Evolutionary conservation across 1,284 basidiomycete genomes (phyloP).

Genomic region (Leccinum subrobustum): DNA sequence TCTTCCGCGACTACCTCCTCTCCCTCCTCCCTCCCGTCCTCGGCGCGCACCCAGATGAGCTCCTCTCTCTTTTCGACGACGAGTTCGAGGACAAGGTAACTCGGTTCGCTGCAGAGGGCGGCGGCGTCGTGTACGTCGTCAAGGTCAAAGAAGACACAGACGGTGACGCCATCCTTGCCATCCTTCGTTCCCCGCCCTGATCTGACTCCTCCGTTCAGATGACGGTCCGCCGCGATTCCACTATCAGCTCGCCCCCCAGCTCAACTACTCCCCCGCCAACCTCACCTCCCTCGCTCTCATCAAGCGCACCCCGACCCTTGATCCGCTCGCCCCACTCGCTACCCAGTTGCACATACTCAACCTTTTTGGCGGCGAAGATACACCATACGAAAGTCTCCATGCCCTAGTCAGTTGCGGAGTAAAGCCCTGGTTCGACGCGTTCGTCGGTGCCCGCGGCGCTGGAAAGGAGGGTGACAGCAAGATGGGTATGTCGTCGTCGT

Average conservation of each 20-base stretch:
- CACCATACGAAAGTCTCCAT: conserved; percentile 95
- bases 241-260: conserved; percentile 70
- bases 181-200: conserved; percentile 1
- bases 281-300: conserved; percentile 64
- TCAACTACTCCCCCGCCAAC: conserved; percentile 73
- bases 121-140: conserved; percentile 74
- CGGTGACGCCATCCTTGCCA: conserved; percentile 42
- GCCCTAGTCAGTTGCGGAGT: conserved; percentile 96
- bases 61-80: conserved; percentile 68
- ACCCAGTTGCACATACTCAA: conserved; percentile 91
- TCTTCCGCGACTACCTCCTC: conserved; percentile 67
- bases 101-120: conserved; percentile 73
- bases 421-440: conserved; percentile 98
- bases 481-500: conserved; percentile 60
- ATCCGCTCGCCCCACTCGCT: conserved; percentile 76
- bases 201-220: conserved; percentile 40
- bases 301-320: conserved; percentile 85
- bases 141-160: conserved; percentile 72
- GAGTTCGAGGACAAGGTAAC: conserved; percentile 73
- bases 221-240: conserved; percentile 60
- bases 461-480: conserved; percentile 80
- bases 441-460: conserved; percentile 75
- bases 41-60: conserved; percentile 59
- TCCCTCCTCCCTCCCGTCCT: conserved; percentile 75
- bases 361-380: conserved; percentile 86